Evolutionary conservation across 108 stramenopile genomes (phyloP).

Genomic region (Nannochloropsis granulata): DNA sequence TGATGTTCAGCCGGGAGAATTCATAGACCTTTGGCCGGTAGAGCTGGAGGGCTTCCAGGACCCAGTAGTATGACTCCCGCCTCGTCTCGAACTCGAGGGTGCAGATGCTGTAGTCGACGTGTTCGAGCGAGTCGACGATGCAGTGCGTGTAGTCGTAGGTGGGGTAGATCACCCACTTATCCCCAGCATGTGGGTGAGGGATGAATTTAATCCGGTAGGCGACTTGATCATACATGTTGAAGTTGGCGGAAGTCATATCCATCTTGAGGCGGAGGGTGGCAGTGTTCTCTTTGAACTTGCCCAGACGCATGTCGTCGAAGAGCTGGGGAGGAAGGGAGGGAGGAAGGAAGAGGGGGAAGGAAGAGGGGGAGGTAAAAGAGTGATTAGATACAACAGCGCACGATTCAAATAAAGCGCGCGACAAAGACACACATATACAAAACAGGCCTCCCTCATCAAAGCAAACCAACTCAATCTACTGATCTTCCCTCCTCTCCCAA

Average conservation of each 20-base stretch:
- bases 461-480: not conserved
- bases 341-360: not conserved
- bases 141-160: not conserved
- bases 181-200: slow-evolving; percentile 84
- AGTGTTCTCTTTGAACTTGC: slow-evolving; percentile 70
- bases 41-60: slow-evolving; percentile 82
- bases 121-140: slow-evolving; percentile 75
- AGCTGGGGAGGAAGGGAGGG: slow-evolving; percentile 35
- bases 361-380: too few species aligned
- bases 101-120: slow-evolving; percentile 96
- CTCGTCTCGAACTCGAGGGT: slow-evolving; percentile 97
- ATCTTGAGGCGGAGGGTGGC: slow-evolving; percentile 92
- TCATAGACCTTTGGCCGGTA: slow-evolving; percentile 72
- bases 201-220: slow-evolving; percentile 86
- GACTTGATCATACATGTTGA: slow-evolving; percentile 78
- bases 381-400: not conserved
- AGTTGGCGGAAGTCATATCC: slow-evolving; percentile 85
- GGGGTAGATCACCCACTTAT: slow-evolving; percentile 97
- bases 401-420: not conserved
- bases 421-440: not conserved
- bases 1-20: slow-evolving; percentile 65
- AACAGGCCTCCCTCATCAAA: not conserved
- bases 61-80: slow-evolving; percentile 95
- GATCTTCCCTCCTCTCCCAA: not conserved
- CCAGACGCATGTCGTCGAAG: slow-evolving; percentile 78